Conservation (phyloP, 2,329 filamentous ascomycete genomes). For the Colletotrichum nymphaeae region DNA sequence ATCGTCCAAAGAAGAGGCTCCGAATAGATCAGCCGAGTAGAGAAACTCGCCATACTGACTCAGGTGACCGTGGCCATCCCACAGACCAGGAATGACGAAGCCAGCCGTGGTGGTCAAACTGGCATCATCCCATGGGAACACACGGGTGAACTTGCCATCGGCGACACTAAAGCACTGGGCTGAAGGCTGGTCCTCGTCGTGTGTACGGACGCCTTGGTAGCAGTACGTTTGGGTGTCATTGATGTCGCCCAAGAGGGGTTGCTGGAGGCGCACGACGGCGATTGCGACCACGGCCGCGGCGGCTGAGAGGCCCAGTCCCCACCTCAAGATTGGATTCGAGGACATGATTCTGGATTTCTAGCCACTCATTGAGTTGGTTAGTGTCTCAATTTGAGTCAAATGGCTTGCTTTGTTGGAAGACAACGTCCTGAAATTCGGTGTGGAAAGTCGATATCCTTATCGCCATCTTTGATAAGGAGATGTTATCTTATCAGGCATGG, state of each 20-base stretch:
- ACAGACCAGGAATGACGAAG: conserved; percentile 73
- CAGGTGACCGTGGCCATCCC: conserved; percentile 78
- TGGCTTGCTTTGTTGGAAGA: neutral
- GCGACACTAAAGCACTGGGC: conserved; percentile 68
- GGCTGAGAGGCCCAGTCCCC: conserved; percentile 43
- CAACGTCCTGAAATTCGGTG: conserved; percentile 20
- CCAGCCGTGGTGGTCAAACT: conserved; percentile 50
- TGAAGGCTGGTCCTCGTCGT: conserved; percentile 47
- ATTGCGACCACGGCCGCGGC: conserved; percentile 43
- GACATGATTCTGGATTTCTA: conserved; percentile 18
- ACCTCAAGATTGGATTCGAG: conserved; percentile 21
- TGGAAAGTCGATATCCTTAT: conserved; percentile 28
- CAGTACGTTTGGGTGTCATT: conserved; percentile 46
- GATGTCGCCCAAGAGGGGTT: conserved; percentile 25
- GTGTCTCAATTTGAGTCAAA: neutral
- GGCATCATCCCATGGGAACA: conserved; percentile 52
- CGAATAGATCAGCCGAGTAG: conserved; percentile 74
- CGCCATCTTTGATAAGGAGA: conserved; percentile 14
- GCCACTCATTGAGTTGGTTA: neutral
- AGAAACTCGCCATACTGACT: conserved; percentile 75
- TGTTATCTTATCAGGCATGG: conserved; percentile 16
- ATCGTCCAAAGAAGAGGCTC: conserved; percentile 64
- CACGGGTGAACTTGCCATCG: conserved; percentile 61
- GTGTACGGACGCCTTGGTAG: conserved; percentile 53
- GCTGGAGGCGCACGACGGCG: conserved; percentile 41